A percentile compares a stretch with the other conserved stretches of the same genome.
Conservation (phyloP, 2,329 filamentous ascomycete species). For the Aspergillus alliaceus region DNA sequence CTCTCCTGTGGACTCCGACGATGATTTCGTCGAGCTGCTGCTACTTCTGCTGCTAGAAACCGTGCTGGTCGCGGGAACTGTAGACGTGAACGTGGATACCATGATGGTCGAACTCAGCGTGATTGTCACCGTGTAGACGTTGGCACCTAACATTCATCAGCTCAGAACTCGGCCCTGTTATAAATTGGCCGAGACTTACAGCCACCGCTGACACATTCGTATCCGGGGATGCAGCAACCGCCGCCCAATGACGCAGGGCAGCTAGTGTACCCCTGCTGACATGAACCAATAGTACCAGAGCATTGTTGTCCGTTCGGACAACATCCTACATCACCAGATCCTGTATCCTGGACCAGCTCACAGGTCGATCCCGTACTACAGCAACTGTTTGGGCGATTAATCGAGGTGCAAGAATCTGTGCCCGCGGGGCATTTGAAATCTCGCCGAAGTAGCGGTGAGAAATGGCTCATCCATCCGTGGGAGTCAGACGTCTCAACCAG, state of each 20-base stretch:
- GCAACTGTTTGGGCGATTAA: slow-evolving; percentile 59
- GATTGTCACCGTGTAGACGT: slow-evolving; percentile 36
- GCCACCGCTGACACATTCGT: slow-evolving; percentile 56
- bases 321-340: slow-evolving; percentile 59
- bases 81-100: slow-evolving; percentile 32
- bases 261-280: slow-evolving; percentile 53
- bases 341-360: slow-evolving; percentile 53
- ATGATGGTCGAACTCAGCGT: slow-evolving; percentile 33
- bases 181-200: slow-evolving; percentile 40
- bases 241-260: slow-evolving; percentile 57
- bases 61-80: slow-evolving; percentile 27
- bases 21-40: slow-evolving; percentile 36
- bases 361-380: slow-evolving; percentile 56
- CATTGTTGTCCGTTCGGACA: slow-evolving; percentile 57
- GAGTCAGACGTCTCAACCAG: not conserved
- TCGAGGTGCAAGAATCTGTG: slow-evolving; percentile 55
- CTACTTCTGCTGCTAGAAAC: slow-evolving; percentile 36
- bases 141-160: slow-evolving; percentile 26
- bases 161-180: not conserved
- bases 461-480: not conserved
- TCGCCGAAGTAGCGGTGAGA: slow-evolving; percentile 27
- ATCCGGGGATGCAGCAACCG: slow-evolving; percentile 63
- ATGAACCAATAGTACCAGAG: slow-evolving; percentile 51
- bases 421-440: slow-evolving; percentile 59
- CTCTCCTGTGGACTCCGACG: slow-evolving; percentile 28